These are phyloP conservation scores for Tilletia indica DNA, from an alignment of 1,284 basidiomycete species.

Conservation along the genomic window DNA sequence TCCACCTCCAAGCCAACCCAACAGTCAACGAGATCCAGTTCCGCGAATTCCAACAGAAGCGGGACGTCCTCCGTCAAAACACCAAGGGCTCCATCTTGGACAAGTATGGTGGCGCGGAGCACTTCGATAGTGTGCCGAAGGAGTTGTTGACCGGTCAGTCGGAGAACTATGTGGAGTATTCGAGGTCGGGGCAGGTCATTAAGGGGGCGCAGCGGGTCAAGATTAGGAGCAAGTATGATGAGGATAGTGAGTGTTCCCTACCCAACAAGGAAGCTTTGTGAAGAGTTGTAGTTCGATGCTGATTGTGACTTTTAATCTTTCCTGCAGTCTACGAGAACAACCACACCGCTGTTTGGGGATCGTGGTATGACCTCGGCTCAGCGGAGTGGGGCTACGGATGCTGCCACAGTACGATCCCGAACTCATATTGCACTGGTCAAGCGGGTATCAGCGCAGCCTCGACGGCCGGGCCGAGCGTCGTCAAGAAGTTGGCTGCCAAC, in stretches of 20 bases:
- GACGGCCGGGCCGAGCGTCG: neutral
- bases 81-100: conserved; percentile 64
- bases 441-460: conserved; percentile 74
- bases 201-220: conserved; percentile 86
- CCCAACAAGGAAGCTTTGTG: too few relatives aligned
- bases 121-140: conserved; percentile 79
- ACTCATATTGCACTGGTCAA: conserved; percentile 88
- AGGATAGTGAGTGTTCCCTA: conserved; percentile 64
- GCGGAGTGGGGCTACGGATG: conserved; percentile 90
- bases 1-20: conserved; percentile 93
- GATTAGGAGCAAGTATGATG: conserved; percentile 84
- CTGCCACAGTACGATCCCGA: conserved; percentile 81
- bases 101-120: conserved; percentile 91
- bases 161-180: conserved; percentile 97
- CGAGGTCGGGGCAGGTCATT: conserved; percentile 81
- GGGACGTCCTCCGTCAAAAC: conserved; percentile 82
- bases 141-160: conserved; percentile 91
- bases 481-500: neutral
- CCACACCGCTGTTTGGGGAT: conserved; percentile 92
- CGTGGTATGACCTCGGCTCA: conserved; percentile 75
- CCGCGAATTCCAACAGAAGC: conserved; percentile 84
- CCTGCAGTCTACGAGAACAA: conserved; percentile 79
- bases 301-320: conserved; percentile 15
- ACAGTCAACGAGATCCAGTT: conserved; percentile 87
- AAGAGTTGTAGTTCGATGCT: conserved; percentile 2